These are phyloP conservation scores for Vigna reflexopilosa DNA, from an alignment of 306 rosid species.

Conservation along the genomic window DNA sequence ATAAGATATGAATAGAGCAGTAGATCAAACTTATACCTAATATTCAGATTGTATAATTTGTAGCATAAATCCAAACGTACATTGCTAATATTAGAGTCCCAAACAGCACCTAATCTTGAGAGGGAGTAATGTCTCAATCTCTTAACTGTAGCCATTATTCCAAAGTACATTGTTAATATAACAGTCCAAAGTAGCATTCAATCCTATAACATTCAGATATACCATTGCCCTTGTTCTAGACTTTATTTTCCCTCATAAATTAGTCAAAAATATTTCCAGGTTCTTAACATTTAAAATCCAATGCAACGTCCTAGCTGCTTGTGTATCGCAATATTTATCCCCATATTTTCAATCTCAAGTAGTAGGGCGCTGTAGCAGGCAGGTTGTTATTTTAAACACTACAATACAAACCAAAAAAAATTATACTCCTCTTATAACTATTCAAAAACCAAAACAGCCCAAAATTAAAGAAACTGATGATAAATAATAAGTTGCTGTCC, in stretches of 20 bases:
- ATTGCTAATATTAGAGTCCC: slow-evolving; percentile 8
- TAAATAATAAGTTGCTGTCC: not conserved
- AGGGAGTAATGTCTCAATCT: slow-evolving; percentile 34
- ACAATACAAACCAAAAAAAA: not conserved
- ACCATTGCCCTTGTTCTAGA: not conserved
- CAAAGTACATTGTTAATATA: slow-evolving; percentile 25
- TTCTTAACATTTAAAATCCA: not conserved
- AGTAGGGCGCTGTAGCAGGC: not conserved
- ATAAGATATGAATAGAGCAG: slow-evolving; percentile 9
- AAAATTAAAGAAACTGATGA: not conserved
- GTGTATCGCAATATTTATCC: not conserved
- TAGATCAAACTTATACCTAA: slow-evolving; percentile 7
- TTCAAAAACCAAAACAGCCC: not conserved
- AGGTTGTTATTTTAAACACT: not conserved
- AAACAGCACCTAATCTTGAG: slow-evolving; percentile 25
- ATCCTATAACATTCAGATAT: slow-evolving; percentile 15
- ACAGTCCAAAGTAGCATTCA: slow-evolving; percentile 20
- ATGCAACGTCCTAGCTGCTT: not conserved
- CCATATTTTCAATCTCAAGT: not conserved
- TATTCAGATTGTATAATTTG: slow-evolving; percentile 16
- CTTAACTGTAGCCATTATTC: slow-evolving; percentile 35
- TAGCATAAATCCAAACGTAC: slow-evolving; percentile 23
- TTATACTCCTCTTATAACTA: not conserved
- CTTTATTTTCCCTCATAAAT: slow-evolving; percentile 4
- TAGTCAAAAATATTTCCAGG: slow-evolving; percentile 13